phyloP scores from a whole-genome alignment of 768 basidiomycete genomes.

The Panus rudis region DNA sequence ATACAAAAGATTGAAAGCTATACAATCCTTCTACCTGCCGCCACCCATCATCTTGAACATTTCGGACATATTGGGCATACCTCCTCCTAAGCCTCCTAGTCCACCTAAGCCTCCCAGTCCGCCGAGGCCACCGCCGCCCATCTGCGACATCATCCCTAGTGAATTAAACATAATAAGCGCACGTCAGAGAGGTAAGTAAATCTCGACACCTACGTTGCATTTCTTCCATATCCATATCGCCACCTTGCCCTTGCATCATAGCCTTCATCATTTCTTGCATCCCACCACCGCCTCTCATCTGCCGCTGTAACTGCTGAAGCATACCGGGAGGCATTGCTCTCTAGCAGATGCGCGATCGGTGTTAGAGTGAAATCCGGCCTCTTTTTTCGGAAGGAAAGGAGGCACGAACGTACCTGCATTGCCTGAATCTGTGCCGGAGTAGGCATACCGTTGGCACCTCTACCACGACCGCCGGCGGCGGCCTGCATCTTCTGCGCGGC shows the following conservation, averaged over 20 bases:
- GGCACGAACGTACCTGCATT: constrained; percentile 65
- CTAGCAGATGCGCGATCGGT: constrained; percentile 33
- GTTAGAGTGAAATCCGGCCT: not conserved
- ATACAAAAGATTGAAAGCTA: constrained; percentile 1
- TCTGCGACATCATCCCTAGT: constrained; percentile 81
- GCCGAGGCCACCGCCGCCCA: constrained; percentile 57
- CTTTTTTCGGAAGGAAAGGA: not conserved
- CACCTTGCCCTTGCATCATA: constrained; percentile 94
- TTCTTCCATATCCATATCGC: constrained; percentile 91
- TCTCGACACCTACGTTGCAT: constrained; percentile 70
- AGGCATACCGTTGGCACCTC: constrained; percentile 84
- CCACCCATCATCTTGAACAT: constrained; percentile 87
- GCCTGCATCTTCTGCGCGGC: constrained; percentile 92
- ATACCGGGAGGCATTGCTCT: constrained; percentile 93
- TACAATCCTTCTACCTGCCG: constrained; percentile 35
- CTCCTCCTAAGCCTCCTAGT: constrained; percentile 56
- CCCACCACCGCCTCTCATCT: constrained; percentile 73
- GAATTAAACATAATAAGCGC: too few relatives aligned
- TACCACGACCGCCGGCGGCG: constrained; percentile 78
- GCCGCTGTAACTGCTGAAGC: constrained; percentile 87
- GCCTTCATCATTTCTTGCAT: constrained; percentile 98
- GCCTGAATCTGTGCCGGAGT: constrained; percentile 91
- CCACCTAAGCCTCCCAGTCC: constrained; percentile 45
- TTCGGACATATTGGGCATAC: constrained; percentile 65
- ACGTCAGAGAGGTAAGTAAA: constrained; percentile 1